These are phyloP conservation scores for Penicillium sp. DNA, from an alignment of 2,329 filamentous ascomycete species.

Conservation along the genomic window DNA sequence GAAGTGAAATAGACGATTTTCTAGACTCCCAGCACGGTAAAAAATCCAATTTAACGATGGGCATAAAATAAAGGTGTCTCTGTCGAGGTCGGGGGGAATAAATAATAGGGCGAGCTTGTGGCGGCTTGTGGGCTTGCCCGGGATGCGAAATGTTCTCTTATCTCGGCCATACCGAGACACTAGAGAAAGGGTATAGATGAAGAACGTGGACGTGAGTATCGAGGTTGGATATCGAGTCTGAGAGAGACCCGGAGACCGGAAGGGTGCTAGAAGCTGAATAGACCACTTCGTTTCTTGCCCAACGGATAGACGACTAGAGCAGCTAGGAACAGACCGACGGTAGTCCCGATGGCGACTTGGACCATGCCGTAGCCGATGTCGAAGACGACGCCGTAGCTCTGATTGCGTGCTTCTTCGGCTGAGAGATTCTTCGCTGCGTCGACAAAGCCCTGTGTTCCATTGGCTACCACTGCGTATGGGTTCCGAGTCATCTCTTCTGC, in stretches of 20 bases:
- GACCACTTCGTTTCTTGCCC: conserved; percentile 46
- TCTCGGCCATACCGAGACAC: too few relatives aligned
- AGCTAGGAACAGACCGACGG: conserved; percentile 47
- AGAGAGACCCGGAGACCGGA: background rate
- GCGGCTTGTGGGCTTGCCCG: background rate
- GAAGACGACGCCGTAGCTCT: conserved; percentile 45
- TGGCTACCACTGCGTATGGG: conserved; percentile 22
- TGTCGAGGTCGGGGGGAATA: background rate
- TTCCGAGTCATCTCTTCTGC: conserved; percentile 53
- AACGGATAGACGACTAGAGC: conserved; percentile 48
- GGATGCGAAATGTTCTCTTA: conserved; percentile 8
- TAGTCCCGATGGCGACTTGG: conserved; percentile 49
- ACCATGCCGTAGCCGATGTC: conserved; percentile 49
- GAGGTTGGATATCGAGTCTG: background rate
- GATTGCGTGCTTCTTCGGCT: conserved; percentile 22
- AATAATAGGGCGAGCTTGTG: background rate
- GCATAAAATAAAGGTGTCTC: background rate
- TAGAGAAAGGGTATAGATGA: conserved; percentile 2
- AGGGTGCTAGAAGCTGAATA: conserved; percentile 43
- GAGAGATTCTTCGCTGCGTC: conserved; percentile 35
- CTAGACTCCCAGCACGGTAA: background rate
- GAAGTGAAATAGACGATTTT: background rate
- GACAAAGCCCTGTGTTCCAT: conserved; percentile 26
- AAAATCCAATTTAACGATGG: background rate
- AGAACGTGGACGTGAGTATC: background rate